phyloP scores from a whole-genome alignment of 306 rosid genomes.

The Vachellia pachyceras region DNA sequence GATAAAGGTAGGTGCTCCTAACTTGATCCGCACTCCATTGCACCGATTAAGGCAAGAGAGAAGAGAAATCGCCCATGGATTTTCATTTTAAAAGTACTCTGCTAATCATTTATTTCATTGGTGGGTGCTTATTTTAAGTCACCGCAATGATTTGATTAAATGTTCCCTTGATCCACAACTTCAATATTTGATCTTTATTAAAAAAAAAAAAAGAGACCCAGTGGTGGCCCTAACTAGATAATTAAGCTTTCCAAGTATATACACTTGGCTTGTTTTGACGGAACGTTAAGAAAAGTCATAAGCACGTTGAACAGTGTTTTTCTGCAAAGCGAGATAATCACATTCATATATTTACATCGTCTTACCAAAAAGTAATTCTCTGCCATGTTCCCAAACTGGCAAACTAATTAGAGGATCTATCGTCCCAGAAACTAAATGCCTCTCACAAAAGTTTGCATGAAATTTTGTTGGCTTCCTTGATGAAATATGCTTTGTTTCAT shows the following conservation, averaged over 20 bases:
- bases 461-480: too few species aligned
- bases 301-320: too few species aligned
- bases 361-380: too few species aligned
- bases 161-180: constrained; percentile 21
- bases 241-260: neutral
- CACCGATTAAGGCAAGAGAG: constrained; percentile 37
- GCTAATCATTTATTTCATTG: neutral
- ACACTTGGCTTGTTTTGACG: too few species aligned
- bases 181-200: constrained; percentile 25
- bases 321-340: too few species aligned
- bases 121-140: constrained; percentile 24
- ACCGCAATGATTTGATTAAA: constrained; percentile 19
- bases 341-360: too few species aligned
- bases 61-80: constrained; percentile 30
- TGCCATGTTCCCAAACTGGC: too few species aligned
- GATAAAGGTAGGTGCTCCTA: constrained; percentile 35
- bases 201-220: neutral
- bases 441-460: too few species aligned
- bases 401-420: too few species aligned
- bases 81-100: constrained; percentile 24
- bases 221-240: neutral
- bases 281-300: too few species aligned
- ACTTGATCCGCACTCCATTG: constrained; percentile 55
- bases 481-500: too few species aligned
- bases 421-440: neutral